Base-by-base conservation (phyloP, 75 land plant genomes). In the Picea sitchensis region DNA sequence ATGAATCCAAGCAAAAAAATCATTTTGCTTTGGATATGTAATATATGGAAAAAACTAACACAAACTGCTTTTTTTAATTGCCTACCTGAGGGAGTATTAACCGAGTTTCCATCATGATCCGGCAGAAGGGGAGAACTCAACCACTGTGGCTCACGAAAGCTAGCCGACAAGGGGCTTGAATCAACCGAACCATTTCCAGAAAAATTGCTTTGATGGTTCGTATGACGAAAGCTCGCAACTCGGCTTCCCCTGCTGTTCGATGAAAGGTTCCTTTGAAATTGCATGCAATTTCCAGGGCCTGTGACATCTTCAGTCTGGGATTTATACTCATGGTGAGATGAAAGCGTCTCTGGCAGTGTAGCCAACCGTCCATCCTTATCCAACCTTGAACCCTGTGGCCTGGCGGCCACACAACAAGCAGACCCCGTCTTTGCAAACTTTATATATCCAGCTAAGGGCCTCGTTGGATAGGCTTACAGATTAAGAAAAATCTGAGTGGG, bases 361-460 rank as follows among this genome's bases (percentile, higher is more conserved):
- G 73, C 14, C 13, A 44, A 20, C 2, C 51, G 73, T 71, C 54
- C 73, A 71, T 71, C 73, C 38, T 71, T 71, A 47, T 44, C 13
- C 54, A 71, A 47, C 20, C 73, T 71, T 41, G 73, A 12, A 38
- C 2, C 44, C 4, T 44, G 51, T 71, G 73, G 73, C 54, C 54
- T 71, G 0, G 73, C 54, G 9, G 73, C 56, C 73, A 71, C 56
- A 71, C 73, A 71, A 71, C 73, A 71, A 7, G 73, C 54, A 41
- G 73, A 71, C 38, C 73, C 73, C 54, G 44, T 71, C 73, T 44
- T 71, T 69, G 47, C 72, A 38, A 69, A 38, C 8, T 30, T 69
- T 69, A 36, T 36, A 69, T 15, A 14, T 36, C 73, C 73, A 4
- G 51, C 73, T 69, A 51, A 51, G 56, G 56, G 56, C 11, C 56